Conservation (phyloP, 2,329 filamentous ascomycete genomes). For the Intubia oerlemansii region DNA sequence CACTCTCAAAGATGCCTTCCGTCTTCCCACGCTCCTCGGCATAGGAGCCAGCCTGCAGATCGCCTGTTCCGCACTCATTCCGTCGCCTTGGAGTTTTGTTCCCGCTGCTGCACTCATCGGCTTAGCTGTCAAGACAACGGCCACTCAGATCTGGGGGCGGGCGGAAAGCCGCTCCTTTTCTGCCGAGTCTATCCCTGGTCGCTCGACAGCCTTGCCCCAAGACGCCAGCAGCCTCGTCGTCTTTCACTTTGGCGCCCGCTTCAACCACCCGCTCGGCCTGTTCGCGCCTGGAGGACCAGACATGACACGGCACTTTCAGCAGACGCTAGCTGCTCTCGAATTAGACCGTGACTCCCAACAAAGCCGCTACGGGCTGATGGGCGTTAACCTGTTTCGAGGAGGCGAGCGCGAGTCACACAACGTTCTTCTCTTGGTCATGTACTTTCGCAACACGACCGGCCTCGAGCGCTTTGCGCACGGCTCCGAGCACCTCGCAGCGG, state of each 20-base stretch:
- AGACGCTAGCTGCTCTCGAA: slow-evolving; percentile 16
- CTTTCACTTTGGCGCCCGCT: slow-evolving; percentile 22
- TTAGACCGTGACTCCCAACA: neutral
- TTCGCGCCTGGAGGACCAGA: slow-evolving; percentile 22
- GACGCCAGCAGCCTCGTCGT: no score
- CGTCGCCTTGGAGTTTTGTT: slow-evolving; percentile 15
- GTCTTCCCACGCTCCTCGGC: slow-evolving; percentile 13
- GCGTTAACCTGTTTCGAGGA: slow-evolving; percentile 18
- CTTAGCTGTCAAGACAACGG: slow-evolving; percentile 13
- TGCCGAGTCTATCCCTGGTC: slow-evolving; percentile 13
- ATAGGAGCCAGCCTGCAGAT: slow-evolving; percentile 16
- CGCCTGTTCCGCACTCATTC: slow-evolving; percentile 13
- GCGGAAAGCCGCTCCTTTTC: slow-evolving; percentile 7
- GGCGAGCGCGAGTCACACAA: slow-evolving; percentile 6
- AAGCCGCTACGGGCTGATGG: slow-evolving; percentile 23
- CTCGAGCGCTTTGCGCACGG: slow-evolving; percentile 7
- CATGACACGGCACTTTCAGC: slow-evolving; percentile 16
- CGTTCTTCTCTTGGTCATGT: slow-evolving; percentile 8
- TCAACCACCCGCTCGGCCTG: slow-evolving; percentile 26
- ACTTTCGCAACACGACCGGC: slow-evolving; percentile 7
- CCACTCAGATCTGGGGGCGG: slow-evolving; percentile 8
- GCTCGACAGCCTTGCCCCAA: slow-evolving; percentile 15
- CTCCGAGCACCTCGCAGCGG: slow-evolving; percentile 4
- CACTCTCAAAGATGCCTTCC: slow-evolving; percentile 15
- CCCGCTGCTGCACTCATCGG: slow-evolving; percentile 13